phyloP scores from a whole-genome alignment of 768 basidiomycete genomes.

The Vararia minispora region DNA sequence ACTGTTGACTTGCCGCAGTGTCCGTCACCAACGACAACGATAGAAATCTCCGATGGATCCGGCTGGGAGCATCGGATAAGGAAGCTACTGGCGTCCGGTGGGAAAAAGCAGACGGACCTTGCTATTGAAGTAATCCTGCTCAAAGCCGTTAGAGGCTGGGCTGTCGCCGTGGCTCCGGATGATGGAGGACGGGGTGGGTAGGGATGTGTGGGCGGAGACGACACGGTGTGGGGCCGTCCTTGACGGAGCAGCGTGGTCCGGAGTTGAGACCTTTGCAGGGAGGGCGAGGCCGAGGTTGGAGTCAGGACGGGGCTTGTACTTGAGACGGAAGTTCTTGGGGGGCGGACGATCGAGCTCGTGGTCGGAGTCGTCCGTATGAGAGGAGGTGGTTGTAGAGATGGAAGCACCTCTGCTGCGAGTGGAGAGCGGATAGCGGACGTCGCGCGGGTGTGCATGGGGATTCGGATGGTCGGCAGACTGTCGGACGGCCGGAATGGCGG shows the following conservation, averaged over 20 bases:
- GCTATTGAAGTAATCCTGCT: no score
- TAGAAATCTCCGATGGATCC: constrained; percentile 38
- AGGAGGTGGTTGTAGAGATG: constrained; percentile 32
- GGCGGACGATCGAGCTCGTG: constrained; percentile 39
- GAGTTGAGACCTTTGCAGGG: constrained; percentile 6
- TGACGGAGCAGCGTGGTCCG: no score
- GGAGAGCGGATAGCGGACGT: constrained; percentile 21
- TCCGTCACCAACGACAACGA: constrained; percentile 70
- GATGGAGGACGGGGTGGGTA: no score
- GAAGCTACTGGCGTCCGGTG: no score
- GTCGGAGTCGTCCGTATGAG: constrained; percentile 36
- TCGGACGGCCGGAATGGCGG: constrained; percentile 2
- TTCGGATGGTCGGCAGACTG: constrained; percentile 16
- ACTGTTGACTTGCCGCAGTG: constrained; percentile 82
- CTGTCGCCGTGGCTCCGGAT: no score
- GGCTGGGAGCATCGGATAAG: no score
- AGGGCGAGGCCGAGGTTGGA: neutral
- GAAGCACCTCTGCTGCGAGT: constrained; percentile 46
- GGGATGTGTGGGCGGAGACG: no score
- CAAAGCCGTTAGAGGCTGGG: no score
- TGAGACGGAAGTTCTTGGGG: no score
- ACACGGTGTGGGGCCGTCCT: no score
- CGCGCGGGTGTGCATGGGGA: constrained; percentile 26
- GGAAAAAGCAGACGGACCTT: no score
- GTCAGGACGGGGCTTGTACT: constrained; percentile 23